Conservation (phyloP, 2,329 filamentous ascomycete genomes). For the Pseudogymnoascus sp. region DNA sequence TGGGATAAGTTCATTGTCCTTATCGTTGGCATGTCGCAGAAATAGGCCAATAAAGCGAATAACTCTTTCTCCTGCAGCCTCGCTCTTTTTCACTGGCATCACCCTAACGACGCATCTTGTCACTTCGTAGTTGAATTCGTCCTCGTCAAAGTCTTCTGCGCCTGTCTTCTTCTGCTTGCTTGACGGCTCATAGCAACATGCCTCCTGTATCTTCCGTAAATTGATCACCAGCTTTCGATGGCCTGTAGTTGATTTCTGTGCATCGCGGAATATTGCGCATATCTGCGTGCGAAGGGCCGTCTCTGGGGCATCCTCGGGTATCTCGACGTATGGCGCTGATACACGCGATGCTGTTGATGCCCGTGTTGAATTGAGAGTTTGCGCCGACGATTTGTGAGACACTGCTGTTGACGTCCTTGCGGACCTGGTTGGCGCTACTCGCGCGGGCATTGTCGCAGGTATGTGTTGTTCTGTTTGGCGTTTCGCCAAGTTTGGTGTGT, state of each 20-base stretch:
- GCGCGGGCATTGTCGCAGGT: constrained; percentile 35
- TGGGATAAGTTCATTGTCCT: constrained; percentile 58
- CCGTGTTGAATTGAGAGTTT: constrained; percentile 31
- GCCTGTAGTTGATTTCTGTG: constrained; percentile 80
- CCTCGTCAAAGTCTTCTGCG: constrained; percentile 66
- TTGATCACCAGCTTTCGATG: constrained; percentile 85
- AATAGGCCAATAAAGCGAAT: constrained; percentile 86
- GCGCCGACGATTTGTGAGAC: constrained; percentile 34
- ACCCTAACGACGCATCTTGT: constrained; percentile 72
- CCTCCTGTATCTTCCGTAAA: constrained; percentile 82
- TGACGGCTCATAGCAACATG: constrained; percentile 61
- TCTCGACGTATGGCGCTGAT: constrained; percentile 31
- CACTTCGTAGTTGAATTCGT: constrained; percentile 82
- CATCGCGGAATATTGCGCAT: constrained; percentile 65
- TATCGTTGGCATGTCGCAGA: constrained; percentile 61
- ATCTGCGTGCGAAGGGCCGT: constrained; percentile 67
- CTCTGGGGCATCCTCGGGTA: constrained; percentile 65
- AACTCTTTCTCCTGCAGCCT: constrained; percentile 76
- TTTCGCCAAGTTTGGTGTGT: neutral
- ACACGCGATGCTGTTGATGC: constrained; percentile 34
- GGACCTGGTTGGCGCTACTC: constrained; percentile 34
- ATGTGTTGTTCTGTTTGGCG: neutral
- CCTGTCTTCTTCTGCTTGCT: constrained; percentile 44
- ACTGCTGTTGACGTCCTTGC: constrained; percentile 30
- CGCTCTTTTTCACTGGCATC: constrained; percentile 84